phyloP scores from a whole-genome alignment of 139 green algal genomes.

The Diplosphaera chodatii region DNA sequence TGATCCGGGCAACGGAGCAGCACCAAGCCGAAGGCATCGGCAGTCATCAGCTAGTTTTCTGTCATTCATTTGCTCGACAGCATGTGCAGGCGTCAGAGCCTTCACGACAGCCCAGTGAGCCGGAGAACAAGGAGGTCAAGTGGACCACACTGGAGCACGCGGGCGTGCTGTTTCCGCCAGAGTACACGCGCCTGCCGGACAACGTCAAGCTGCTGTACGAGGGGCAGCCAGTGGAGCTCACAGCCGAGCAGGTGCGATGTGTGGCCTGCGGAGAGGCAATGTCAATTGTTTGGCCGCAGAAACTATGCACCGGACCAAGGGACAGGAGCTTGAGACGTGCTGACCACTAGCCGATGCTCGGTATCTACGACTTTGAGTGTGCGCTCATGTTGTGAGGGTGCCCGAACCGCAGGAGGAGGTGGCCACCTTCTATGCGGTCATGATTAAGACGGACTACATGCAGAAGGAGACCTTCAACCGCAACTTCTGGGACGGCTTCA shows the following conservation, averaged over 20 bases:
- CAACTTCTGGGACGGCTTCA: slow-evolving; percentile 98
- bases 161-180: slow-evolving; percentile 95
- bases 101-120: neutral
- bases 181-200: slow-evolving; percentile 72
- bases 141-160: slow-evolving; percentile 85
- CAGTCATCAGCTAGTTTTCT: too few relatives aligned
- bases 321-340: too few relatives aligned
- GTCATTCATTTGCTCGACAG: neutral
- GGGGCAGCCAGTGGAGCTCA: slow-evolving; percentile 83
- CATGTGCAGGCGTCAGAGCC: neutral
- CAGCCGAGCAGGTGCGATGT: slow-evolving; percentile 63
- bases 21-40: too few relatives aligned
- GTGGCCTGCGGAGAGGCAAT: too few relatives aligned
- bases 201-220: slow-evolving; percentile 97
- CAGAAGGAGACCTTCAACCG: slow-evolving; percentile 80
- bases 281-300: too few relatives aligned
- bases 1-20: too few relatives aligned
- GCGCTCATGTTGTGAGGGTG: too few relatives aligned
- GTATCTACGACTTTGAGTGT: too few relatives aligned
- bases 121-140: slow-evolving; percentile 49
- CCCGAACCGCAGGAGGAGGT: slow-evolving; percentile 77
- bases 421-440: slow-evolving; percentile 92
- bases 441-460: slow-evolving; percentile 97
- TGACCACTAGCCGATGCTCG: too few relatives aligned
- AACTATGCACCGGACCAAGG: too few relatives aligned